Evolutionary conservation across 2,329 filamentous ascomycete genomes (phyloP), one percentile per base, ranked within the genome.

Genomic region (Sporothrix protearum): DNA sequence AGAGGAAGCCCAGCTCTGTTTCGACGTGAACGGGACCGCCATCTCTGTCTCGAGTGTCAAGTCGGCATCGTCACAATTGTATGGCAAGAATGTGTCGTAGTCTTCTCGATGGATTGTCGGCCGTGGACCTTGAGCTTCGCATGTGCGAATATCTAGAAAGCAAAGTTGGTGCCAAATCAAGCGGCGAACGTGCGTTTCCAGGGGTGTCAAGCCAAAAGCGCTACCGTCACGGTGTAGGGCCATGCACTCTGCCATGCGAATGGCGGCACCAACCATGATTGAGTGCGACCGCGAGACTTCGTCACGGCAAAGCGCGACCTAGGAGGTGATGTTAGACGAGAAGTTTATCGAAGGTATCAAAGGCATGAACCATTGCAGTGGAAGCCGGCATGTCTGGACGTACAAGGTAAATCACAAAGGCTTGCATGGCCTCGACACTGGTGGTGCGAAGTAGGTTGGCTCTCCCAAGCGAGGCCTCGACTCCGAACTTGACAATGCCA

Each of bases 141-240:
- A 92, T 0, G 91, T 93, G 51, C 91, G 85, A 71, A 93, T 86
- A 77, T 94, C 92, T 9, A 94, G 83, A 77, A 92, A 92, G 79
- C 90, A 93, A 25, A 94, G 83, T 76, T 94, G 91, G 77, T 93
- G 89, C 92, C 91, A 94, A 45, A 93, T 84, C 51, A 93, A 81
- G 4, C 91, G 87, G 14, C 91, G 87, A 2, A 93, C 84, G 69
- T 94, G 91, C 0, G 88, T 89, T 75, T 94, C 91, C 2, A 93
- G 81, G 0, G 91, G 85, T 2, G 85, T 87, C 71, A 91, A 84
- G 1, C 86, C 87, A 76, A 92, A 93, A 10, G 85, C 84, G 57
- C 87, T 85, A 19, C 90, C 90, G 74, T 94, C 91, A 9, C 90
- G 86, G 77, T 94, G 90, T 22, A 94, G 81, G 1, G 91, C 90